phyloP scores from a whole-genome alignment of 148 eudicot species.

The Camellia granthamiana region DNA sequence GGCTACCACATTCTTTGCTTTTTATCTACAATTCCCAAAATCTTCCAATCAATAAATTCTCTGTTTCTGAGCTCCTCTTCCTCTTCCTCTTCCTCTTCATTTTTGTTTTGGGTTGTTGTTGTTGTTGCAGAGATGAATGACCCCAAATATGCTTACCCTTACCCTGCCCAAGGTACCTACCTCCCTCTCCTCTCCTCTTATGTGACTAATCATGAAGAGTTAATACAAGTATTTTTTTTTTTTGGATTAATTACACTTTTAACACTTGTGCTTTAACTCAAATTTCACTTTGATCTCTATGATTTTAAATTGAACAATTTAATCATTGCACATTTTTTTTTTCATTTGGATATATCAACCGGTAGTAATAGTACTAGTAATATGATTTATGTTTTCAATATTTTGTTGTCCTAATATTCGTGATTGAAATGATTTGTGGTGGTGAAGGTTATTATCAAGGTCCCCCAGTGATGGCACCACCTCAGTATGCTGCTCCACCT shows the following conservation, averaged over 20 bases:
- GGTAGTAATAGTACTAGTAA: no score
- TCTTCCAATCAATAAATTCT: no score
- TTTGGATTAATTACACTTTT: no score
- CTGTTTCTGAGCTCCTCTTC: no score
- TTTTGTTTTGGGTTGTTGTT: not conserved
- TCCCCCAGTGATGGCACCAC: conserved; percentile 55
- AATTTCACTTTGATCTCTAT: no score
- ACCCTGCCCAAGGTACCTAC: conserved; percentile 19
- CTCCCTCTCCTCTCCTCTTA: not conserved
- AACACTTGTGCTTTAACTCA: no score
- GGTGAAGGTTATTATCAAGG: conserved; percentile 46
- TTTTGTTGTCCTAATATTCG: not conserved
- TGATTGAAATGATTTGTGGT: not conserved
- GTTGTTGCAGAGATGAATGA: conserved; percentile 22
- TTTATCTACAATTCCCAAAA: no score
- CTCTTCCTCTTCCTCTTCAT: not conserved
- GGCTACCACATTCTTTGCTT: no score
- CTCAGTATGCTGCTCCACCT: conserved; percentile 10
- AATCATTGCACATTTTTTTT: no score
- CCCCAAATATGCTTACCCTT: conserved; percentile 35
- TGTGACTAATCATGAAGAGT: not conserved
- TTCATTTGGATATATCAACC: not conserved
- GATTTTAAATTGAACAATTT: no score
- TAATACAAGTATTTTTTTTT: no score
- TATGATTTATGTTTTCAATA: not conserved